Evolutionary conservation across 164 flowering plant genomes (phyloP), one percentile per base, ranked within the genome.

Genomic region (Sextonia rubra): DNA sequence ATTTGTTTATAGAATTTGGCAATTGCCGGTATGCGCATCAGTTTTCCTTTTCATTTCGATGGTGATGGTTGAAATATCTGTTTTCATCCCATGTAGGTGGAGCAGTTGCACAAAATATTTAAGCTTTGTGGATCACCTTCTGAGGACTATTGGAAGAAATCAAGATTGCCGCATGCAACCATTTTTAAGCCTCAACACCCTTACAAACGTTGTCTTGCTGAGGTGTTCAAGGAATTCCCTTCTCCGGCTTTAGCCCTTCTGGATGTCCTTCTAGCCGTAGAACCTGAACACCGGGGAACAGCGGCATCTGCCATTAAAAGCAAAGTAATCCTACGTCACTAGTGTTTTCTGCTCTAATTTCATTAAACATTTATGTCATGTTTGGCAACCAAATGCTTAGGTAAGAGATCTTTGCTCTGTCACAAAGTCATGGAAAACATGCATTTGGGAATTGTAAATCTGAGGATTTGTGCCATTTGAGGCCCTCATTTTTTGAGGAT

Each of bases 101-200:
- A 93, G 76, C 98, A 93, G 80, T 80, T 93, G 71, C 97, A 93
- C 74, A 93, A 91, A 81, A 93, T 93, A 69, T 93, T 93, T 84
- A 93, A 91, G 84, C 94, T 92, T 68, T 92, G 97, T 68, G 97
- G 98, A 66, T 92, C 98, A 58, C 98, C 98, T 24, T 85, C 94
- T 14, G 98, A 91, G 74, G 97, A 86, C 32, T 93, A 91, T 71
- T 93, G 97, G 97, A 86, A 79, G 73, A 91, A 77, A 72, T 86
- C 93, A 77, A 91, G 82, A 76, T 75, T 90, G 80, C 91, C 91
- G 6, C 93, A 92, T 83, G 89, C 94, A 63, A 89, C 98, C 62
- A 85, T 89, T 62, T 92, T 92, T 74, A 92, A 87, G 75, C 98
- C 98, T 67, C 91, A 86, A 80, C 94, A 85, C 17, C 93, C 94